Evolutionary conservation across 805 yeast species (phyloP).

Genomic region (Pichia membranifaciens): DNA sequence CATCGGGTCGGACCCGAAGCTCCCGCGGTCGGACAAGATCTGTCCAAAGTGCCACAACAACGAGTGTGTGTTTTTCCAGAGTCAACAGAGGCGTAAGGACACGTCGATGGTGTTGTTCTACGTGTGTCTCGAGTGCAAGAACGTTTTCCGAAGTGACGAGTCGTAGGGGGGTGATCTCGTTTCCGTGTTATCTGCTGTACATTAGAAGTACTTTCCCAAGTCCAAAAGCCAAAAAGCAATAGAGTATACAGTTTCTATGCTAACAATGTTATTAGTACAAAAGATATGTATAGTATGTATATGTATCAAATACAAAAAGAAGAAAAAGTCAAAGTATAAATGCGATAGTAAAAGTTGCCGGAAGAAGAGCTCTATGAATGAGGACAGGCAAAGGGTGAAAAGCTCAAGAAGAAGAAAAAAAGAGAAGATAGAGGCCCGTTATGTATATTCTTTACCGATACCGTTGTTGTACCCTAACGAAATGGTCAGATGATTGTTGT

Average conservation of each 20-base stretch:
- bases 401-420: background rate
- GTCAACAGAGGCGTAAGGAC: slow-evolving; percentile 91
- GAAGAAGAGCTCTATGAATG: no score
- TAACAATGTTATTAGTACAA: no score
- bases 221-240: no score
- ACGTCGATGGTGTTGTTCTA: slow-evolving; percentile 93
- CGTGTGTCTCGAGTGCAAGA: slow-evolving; percentile 83
- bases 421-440: background rate
- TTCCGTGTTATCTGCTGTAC: slow-evolving; percentile 4
- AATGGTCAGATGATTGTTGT: background rate
- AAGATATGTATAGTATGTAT: no score
- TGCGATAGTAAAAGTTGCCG: background rate
- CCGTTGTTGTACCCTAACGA: background rate
- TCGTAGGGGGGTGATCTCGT: background rate
- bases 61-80: slow-evolving; percentile 94
- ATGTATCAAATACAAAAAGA: no score
- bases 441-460: background rate
- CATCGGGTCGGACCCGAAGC: slow-evolving; percentile 94
- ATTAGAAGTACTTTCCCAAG: background rate
- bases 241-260: no score
- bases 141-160: slow-evolving; percentile 46
- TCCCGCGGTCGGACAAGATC: slow-evolving; percentile 90
- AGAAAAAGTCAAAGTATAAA: background rate
- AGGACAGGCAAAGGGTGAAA: no score
- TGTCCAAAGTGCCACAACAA: slow-evolving; percentile 85